phyloP scores from a whole-genome alignment of 192 early-diverging fungal genomes.

The Gonapodya sp. region DNA sequence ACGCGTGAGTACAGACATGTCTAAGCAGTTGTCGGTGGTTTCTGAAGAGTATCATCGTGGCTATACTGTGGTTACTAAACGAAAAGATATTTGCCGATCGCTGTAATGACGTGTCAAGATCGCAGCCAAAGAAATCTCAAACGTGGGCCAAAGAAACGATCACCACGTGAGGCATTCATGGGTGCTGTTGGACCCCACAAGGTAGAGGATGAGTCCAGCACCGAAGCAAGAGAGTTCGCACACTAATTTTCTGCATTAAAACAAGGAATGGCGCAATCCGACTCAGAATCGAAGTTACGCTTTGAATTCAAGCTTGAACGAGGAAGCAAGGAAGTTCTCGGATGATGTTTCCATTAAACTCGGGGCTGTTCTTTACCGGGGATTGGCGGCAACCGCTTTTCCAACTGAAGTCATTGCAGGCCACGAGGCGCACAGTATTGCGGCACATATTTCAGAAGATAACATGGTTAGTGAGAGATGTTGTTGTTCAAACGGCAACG shows the following conservation, averaged over 20 bases:
- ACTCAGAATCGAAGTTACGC: background rate
- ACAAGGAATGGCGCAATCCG: background rate
- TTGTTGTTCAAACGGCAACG: background rate
- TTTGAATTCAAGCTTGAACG: background rate
- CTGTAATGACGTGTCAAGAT: background rate
- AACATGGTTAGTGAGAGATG: background rate
- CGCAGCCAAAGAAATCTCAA: background rate
- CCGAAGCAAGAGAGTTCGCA: background rate
- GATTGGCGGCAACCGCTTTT: background rate
- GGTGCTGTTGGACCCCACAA: background rate
- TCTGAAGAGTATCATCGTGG: background rate
- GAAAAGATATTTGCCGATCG: background rate
- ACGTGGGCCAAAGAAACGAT: background rate
- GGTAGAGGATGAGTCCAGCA: background rate
- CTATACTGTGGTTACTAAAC: background rate
- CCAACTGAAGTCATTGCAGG: background rate
- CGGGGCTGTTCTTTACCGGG: background rate
- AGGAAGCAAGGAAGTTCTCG: background rate
- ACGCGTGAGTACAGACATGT: background rate
- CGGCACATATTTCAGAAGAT: background rate
- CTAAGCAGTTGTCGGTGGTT: background rate
- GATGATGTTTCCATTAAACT: background rate
- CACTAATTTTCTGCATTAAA: background rate
- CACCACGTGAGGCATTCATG: background rate
- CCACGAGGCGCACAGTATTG: background rate